Conservation (phyloP, 371 early-diverging fungal genomes). For the Mortierella sp. region DNA sequence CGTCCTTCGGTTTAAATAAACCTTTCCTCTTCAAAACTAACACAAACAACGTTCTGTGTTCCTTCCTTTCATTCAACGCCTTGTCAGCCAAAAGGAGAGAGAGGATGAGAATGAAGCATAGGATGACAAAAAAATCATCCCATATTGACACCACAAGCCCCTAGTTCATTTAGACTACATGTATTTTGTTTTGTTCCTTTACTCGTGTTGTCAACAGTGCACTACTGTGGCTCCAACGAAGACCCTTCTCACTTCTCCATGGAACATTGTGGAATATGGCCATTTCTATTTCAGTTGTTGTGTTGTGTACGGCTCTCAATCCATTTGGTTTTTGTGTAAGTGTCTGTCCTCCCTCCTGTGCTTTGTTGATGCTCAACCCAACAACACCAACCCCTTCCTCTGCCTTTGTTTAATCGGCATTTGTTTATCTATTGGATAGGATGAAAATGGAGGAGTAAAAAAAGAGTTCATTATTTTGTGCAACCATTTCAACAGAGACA, state of each 20-base stretch:
- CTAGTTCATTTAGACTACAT: no score
- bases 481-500: neutral
- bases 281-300: neutral
- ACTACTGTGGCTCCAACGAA: neutral
- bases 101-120: neutral
- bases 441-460: neutral
- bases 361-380: neutral
- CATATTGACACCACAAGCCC: neutral
- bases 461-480: slow-evolving; percentile 8
- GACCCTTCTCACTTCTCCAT: neutral
- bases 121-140: neutral
- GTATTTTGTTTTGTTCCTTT: neutral
- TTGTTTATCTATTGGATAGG: neutral
- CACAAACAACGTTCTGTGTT: neutral
- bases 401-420: neutral
- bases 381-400: no score
- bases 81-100: neutral
- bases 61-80: neutral
- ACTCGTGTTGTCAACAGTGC: no score
- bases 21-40: no score
- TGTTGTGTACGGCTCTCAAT: slow-evolving; percentile 5
- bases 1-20: neutral
- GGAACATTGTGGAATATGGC: slow-evolving; percentile 1
- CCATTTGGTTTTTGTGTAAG: slow-evolving; percentile 19
- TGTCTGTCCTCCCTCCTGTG: slow-evolving; percentile 15